Conservation (phyloP, 1,139 yeast species). For the Pichia terricola region DNA sequence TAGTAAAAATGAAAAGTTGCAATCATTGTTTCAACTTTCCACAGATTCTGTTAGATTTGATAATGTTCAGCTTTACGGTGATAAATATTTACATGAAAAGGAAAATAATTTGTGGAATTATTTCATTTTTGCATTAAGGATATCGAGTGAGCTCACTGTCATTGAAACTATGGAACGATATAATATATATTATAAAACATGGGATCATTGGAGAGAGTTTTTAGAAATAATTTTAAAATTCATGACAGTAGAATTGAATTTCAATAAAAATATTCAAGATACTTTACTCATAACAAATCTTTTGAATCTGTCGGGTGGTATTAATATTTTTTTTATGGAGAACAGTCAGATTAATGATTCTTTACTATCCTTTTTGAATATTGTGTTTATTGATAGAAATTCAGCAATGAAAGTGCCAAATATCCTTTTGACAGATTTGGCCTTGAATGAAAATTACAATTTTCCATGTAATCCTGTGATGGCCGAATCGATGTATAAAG, state of each 20-base stretch:
- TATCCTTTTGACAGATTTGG: constrained; percentile 7
- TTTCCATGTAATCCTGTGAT: constrained; percentile 4
- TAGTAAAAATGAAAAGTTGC: constrained; percentile 4
- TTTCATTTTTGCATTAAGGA: constrained; percentile 10
- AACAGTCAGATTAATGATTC: constrained; percentile 1
- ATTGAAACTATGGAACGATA: constrained; percentile 6
- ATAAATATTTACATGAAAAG: constrained; percentile 2
- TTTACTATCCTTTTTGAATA: constrained; percentile 1
- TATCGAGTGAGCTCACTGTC: constrained; percentile 8
- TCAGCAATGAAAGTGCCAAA: not conserved
- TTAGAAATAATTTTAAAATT: constrained; percentile 2
- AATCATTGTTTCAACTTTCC: constrained; percentile 7
- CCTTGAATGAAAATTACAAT: constrained; percentile 4
- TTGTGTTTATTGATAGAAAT: constrained; percentile 1
- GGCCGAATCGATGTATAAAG: constrained; percentile 4
- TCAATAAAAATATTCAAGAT: not conserved
- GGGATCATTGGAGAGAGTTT: constrained; percentile 12
- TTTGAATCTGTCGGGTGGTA: not conserved
- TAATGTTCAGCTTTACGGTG: constrained; percentile 5
- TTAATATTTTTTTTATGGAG: not conserved
- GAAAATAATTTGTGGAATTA: constrained; percentile 12
- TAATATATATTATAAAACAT: constrained; percentile 6
- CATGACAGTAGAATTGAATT: constrained; percentile 6
- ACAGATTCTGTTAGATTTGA: constrained; percentile 6
- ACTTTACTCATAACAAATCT: constrained; percentile 4